Base-by-base conservation (phyloP, 2,329 filamentous ascomycete species). In the Emergomyces orientalis region DNA sequence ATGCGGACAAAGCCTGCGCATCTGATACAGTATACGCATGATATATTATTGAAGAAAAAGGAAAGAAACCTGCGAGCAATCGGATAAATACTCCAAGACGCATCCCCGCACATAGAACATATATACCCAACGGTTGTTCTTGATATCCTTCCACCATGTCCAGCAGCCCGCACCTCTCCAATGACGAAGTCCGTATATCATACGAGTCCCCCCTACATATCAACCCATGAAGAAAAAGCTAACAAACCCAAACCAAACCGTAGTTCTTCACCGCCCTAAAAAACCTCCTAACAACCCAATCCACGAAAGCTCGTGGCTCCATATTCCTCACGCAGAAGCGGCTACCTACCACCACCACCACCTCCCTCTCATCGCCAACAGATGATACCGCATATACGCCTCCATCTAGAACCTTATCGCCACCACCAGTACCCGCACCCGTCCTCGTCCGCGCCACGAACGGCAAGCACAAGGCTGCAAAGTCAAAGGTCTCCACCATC, bases 391-490 rank as follows among this genome's bases (percentile, higher is more conserved):
- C 84, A 69, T 87, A 90, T 64, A 82, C 82, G 6, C 17, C n/a
- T n/a, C 1, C 25, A 27, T 30, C 47, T 17, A 14, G 11, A 39
- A 39, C 37, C 9, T 17, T 11, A 30, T 51, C 25, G 5, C 47
- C 43, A n/a, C 8, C n/a, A 17, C 76, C 82, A 13, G 77, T 78
- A 34, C 86, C 87, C 6, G 78, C 88, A 17, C 88, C 91, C 8
- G 79, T 97, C 64, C 79, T 97, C 54, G 84, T 99, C 67, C 87
- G 91, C 65, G 93, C 91, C 17, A 88, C 89, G 41, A 90, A 97
- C 74, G 91, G 90, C 70, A 89, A 88, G 71, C 78, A 83, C 79
- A 72, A 79, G 49, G 74, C 81, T 62, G 87, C 88, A 67, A 86
- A 85, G 70, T 77, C 89, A 68, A 96, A 92, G 75, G 73, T 97